phyloP scores from a whole-genome alignment of 2,329 filamentous ascomycete species.

The Alternaria brassicicola region DNA sequence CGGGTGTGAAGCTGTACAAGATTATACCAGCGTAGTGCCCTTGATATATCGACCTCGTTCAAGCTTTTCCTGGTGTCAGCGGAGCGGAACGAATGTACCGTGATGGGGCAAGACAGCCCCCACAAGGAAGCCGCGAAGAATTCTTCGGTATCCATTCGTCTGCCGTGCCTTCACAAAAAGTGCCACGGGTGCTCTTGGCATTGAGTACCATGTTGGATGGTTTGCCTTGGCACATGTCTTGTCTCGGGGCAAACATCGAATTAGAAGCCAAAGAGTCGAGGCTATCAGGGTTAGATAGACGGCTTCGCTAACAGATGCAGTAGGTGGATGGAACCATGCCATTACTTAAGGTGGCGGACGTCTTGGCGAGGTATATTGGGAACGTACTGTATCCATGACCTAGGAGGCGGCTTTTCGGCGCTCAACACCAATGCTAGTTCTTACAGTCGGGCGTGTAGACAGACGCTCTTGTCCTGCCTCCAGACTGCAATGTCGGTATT shows the following conservation, averaged over 20 bases:
- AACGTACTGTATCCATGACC: not conserved
- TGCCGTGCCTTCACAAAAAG: slow-evolving; percentile 1
- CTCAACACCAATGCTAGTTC: not conserved
- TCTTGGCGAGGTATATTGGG: slow-evolving; percentile 27
- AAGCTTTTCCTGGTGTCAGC: slow-evolving; percentile 6
- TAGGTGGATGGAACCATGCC: slow-evolving; percentile 4
- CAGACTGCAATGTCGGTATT: not conserved
- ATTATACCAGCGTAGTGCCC: slow-evolving; percentile 15
- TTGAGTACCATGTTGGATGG: slow-evolving; percentile 43
- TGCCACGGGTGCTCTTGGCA: slow-evolving; percentile 22
- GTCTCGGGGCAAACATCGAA: slow-evolving; percentile 18
- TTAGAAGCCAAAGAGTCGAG: slow-evolving; percentile 2
- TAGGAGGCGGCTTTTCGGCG: not conserved
- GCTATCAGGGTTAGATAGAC: not conserved
- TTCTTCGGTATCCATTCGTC: slow-evolving; percentile 14
- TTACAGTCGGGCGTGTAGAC: not conserved
- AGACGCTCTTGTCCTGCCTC: not conserved
- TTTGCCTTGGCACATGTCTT: slow-evolving; percentile 21
- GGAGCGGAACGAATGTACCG: slow-evolving; percentile 18
- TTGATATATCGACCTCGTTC: slow-evolving; percentile 25
- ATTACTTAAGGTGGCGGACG: slow-evolving; percentile 10
- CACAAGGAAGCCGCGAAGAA: slow-evolving; percentile 15
- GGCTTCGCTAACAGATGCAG: slow-evolving; percentile 5
- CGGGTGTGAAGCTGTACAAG: not conserved
- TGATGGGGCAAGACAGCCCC: slow-evolving; percentile 17